Percentiles rank a stretch among this genome's conserved stretches.
These are phyloP conservation scores for Pseudocercospora macadamiae DNA, from an alignment of 2,329 filamentous ascomycete genomes.

Conservation along the genomic window DNA sequence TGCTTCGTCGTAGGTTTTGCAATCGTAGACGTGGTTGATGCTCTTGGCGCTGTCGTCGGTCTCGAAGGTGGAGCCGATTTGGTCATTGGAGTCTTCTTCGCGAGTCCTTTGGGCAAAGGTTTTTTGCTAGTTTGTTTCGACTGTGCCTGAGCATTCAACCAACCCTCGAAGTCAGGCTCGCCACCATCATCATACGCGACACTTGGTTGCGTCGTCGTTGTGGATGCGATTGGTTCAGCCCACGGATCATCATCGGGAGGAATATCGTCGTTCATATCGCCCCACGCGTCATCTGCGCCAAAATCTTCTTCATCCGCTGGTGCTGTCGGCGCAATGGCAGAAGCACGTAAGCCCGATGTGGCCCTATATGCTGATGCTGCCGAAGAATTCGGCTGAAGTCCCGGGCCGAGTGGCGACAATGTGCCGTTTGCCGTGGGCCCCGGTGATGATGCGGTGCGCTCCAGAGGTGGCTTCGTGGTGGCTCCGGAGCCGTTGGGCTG, in stretches of 20 bases:
- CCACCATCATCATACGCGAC: slow-evolving; percentile 76
- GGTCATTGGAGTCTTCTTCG: slow-evolving; percentile 56
- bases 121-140: slow-evolving; percentile 69
- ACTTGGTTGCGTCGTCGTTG: slow-evolving; percentile 23
- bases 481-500: slow-evolving; percentile 57
- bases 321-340: slow-evolving; percentile 17
- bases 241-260: slow-evolving; percentile 18
- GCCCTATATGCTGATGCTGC: slow-evolving; percentile 34
- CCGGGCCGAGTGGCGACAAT: slow-evolving; percentile 38
- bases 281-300: slow-evolving; percentile 69
- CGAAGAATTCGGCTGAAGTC: slow-evolving; percentile 28
- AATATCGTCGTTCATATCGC: slow-evolving; percentile 56
- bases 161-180: slow-evolving; percentile 94
- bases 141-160: slow-evolving; percentile 83
- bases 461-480: slow-evolving; percentile 13
- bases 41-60: slow-evolving; percentile 25
- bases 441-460: slow-evolving; percentile 52
- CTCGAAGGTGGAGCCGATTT: slow-evolving; percentile 28
- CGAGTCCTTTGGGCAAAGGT: slow-evolving; percentile 79
- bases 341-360: slow-evolving; percentile 33
- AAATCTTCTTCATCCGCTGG: slow-evolving; percentile 60
- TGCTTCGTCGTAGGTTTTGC: slow-evolving; percentile 6
- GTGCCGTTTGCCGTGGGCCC: slow-evolving; percentile 32
- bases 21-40: slow-evolving; percentile 29
- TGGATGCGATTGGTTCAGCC: slow-evolving; percentile 23